Percentiles rank a stretch among this genome's conserved stretches.
Evolutionary conservation across 2,329 filamentous ascomycete genomes (phyloP).

Genomic region (Curvularia sp.): DNA sequence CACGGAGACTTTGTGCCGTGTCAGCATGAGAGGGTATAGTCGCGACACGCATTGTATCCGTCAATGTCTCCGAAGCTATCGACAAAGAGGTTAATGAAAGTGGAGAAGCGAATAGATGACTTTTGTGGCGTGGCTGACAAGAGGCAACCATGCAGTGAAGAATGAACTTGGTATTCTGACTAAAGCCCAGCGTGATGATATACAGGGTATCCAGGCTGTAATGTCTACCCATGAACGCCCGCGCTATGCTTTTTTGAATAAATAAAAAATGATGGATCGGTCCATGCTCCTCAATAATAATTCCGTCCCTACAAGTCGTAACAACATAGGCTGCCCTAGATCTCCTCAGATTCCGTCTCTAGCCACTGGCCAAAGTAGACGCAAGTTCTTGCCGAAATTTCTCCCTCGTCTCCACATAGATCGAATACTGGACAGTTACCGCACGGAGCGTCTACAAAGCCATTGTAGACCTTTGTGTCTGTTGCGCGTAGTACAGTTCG

Average conservation of each 20-base stretch:
- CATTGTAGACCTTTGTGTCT: slow-evolving; percentile 67
- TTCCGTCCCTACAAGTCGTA: background rate
- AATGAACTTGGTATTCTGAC: background rate
- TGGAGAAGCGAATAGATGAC: background rate
- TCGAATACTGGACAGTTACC: slow-evolving; percentile 92
- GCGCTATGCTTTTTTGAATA: slow-evolving; percentile 11
- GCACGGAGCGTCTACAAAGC: slow-evolving; percentile 87
- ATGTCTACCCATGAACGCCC: slow-evolving; percentile 3
- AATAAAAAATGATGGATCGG: background rate
- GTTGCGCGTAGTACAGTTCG: slow-evolving; percentile 51
- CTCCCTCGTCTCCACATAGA: slow-evolving; percentile 87
- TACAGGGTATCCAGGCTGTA: background rate
- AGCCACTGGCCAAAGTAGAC: slow-evolving; percentile 92
- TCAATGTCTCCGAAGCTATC: background rate
- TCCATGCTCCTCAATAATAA: background rate
- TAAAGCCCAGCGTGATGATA: background rate
- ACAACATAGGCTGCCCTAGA: slow-evolving; percentile 1
- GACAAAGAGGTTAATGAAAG: background rate
- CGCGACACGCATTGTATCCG: too few relatives aligned
- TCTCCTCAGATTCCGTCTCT: slow-evolving; percentile 41
- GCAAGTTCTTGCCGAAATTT: slow-evolving; percentile 87
- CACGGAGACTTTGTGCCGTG: background rate
- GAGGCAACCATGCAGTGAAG: background rate
- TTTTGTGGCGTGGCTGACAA: background rate
- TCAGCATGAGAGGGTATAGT: background rate